Base-by-base conservation (phyloP, 495 filamentous ascomycete genomes). In the Neurospora sublineolata region DNA sequence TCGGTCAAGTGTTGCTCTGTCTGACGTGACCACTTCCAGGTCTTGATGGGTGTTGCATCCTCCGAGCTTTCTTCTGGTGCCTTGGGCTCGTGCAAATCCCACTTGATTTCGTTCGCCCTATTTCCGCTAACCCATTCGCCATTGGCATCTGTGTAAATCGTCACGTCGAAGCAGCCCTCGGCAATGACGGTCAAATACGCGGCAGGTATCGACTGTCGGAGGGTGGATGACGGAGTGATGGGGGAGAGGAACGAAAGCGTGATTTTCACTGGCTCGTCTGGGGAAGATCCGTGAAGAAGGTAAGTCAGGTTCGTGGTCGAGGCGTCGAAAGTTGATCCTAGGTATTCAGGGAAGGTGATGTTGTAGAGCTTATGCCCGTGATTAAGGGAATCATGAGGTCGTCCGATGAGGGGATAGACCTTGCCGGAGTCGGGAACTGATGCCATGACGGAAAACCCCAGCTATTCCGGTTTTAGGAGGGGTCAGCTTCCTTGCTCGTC, bases 291-390 rank as follows among this genome's bases (percentile, higher is more conserved):
- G 4, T 84, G 84, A 46, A 98, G 88, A 20, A 79, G 80, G 79
- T 97, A 98, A 41, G 91, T 94, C 68, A 98, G 86, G 75, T 97
- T 97, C 38, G 94, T 98, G 1, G 92, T 94, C 1, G 93, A 96
- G 44, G 94, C 92, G 82, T 98, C 94, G 77, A 94, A 98, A 18
- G 88, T 90, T 12, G 90, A 84, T 30, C 94, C 94, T 12, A 88
- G 80, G 78, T 96, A 98, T 20, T 81, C 84, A 3, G 94, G 91
- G 73, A 84, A 91, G 7, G 88, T 83, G 68, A 96, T 79, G 42
- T 88, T 86, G 77, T 91, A 94, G 60, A 58, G 38, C 81, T 81
- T 72, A 76, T 83, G 74, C 79, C 78, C 68, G 73, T 72, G 79
- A 4, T 79, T 78, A 39, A 97, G 81, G 11, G 90, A 92, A 77